phyloP scores from a whole-genome alignment of 495 filamentous ascomycete species.

The Alectoria sarmentosa region DNA sequence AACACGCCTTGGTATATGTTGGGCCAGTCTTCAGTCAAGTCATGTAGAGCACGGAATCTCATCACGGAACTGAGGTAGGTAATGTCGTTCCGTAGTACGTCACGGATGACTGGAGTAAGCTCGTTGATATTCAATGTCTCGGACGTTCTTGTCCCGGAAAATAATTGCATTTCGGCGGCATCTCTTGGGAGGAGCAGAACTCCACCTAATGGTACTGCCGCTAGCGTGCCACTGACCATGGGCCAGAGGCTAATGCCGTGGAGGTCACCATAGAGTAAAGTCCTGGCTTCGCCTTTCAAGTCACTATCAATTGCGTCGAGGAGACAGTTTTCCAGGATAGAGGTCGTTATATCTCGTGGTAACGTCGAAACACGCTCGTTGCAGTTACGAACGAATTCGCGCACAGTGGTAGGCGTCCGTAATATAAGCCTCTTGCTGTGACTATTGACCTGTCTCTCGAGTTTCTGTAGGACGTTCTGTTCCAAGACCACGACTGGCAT shows the following conservation, averaged over 20 bases:
- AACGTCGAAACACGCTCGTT: background rate
- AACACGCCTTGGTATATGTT: background rate
- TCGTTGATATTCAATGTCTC: slow-evolving; percentile 9
- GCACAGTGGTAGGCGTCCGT: slow-evolving; percentile 4
- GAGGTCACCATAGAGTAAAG: slow-evolving; percentile 6
- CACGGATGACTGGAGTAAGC: background rate
- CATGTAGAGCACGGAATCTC: slow-evolving; percentile 7
- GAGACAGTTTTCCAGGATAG: slow-evolving; percentile 18
- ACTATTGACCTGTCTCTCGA: background rate
- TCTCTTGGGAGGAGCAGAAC: slow-evolving; percentile 13
- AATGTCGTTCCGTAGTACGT: slow-evolving; percentile 1
- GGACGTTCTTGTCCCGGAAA: background rate
- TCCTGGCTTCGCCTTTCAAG: background rate
- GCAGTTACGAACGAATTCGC: slow-evolving; percentile 4
- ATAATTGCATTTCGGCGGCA: slow-evolving; percentile 15
- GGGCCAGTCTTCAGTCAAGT: slow-evolving; percentile 17
- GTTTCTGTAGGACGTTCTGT: background rate
- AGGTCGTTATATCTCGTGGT: background rate
- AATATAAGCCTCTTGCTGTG: background rate
- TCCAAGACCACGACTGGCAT: slow-evolving; percentile 15
- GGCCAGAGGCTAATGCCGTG: slow-evolving; percentile 17
- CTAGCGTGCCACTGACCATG: slow-evolving; percentile 3
- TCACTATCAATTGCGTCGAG: slow-evolving; percentile 14
- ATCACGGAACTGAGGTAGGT: background rate
- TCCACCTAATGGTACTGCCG: background rate